phyloP scores from a whole-genome alignment of 2,329 filamentous ascomycete species.

The Harringtonia aguacate region DNA sequence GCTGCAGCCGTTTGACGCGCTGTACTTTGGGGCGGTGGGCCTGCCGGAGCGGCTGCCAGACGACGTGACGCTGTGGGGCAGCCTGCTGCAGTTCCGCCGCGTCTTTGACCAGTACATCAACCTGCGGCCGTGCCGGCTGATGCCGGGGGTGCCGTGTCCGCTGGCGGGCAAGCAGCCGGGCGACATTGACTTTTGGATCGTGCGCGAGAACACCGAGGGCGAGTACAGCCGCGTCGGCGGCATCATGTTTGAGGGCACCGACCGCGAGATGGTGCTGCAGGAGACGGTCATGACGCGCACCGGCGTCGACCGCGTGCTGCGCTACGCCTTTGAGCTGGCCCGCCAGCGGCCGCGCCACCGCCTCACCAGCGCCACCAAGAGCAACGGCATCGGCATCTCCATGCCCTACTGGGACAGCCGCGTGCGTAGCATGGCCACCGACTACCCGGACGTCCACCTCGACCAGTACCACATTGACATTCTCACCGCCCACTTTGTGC shows the following conservation, averaged over 20 bases:
- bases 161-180: conserved; percentile 34
- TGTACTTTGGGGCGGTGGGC: conserved; percentile 21
- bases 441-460: conserved; percentile 47
- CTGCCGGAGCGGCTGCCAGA: conserved; percentile 44
- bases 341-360: conserved; percentile 40
- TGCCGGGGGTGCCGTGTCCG: conserved; percentile 46
- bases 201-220: conserved; percentile 56
- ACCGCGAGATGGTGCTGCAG: conserved; percentile 52
- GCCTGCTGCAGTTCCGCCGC: conserved; percentile 54
- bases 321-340: conserved; percentile 52
- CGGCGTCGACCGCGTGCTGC: conserved; percentile 48
- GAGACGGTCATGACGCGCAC: conserved; percentile 51
- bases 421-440: conserved; percentile 38
- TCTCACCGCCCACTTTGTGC: conserved; percentile 41
- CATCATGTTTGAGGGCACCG: conserved; percentile 40
- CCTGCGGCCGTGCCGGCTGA: conserved; percentile 48
- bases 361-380: conserved; percentile 54
- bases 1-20: conserved; percentile 26
- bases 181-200: conserved; percentile 54
- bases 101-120: conserved; percentile 57
- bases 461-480: conserved; percentile 56
- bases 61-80: conserved; percentile 54
- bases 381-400: conserved; percentile 53
- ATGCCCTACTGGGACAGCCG: conserved; percentile 61
- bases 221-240: conserved; percentile 56